Percentiles rank a stretch among this genome's conserved stretches.
Conservation (phyloP, 192 early-diverging fungal species). For the Umbelopsis sp. region DNA sequence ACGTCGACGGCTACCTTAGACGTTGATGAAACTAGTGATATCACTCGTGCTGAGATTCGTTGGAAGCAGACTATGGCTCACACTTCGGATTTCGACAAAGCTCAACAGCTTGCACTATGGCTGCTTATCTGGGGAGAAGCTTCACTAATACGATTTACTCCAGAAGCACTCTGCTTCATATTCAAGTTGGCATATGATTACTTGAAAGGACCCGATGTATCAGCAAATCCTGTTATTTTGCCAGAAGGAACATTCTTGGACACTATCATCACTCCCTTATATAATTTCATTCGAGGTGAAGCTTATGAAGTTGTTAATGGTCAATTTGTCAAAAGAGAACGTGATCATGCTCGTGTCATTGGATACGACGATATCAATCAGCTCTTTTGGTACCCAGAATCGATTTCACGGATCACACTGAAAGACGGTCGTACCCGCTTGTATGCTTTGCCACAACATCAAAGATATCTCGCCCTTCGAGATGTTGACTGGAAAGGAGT, state of each 20-base stretch:
- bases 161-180: slow-evolving; percentile 79
- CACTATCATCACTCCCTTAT: slow-evolving; percentile 71
- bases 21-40: slow-evolving; percentile 8
- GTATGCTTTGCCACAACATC: slow-evolving; percentile 61
- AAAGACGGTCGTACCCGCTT: slow-evolving; percentile 59
- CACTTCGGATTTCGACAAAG: slow-evolving; percentile 70
- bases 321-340: slow-evolving; percentile 72
- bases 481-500: slow-evolving; percentile 72
- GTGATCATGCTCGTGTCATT: slow-evolving; percentile 74
- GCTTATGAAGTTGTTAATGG: slow-evolving; percentile 62
- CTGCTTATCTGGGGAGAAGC: slow-evolving; percentile 83
- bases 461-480: slow-evolving; percentile 65
- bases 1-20: slow-evolving; percentile 27
- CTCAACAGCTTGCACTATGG: slow-evolving; percentile 75
- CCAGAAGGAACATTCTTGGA: slow-evolving; percentile 73
- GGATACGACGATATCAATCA: slow-evolving; percentile 89
- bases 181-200: slow-evolving; percentile 76
- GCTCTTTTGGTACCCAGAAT: slow-evolving; percentile 78
- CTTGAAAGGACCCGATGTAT: slow-evolving; percentile 46
- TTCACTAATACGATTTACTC: slow-evolving; percentile 69
- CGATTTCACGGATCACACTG: slow-evolving; percentile 57
- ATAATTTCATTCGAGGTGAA: slow-evolving; percentile 75
- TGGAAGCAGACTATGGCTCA: slow-evolving; percentile 75
- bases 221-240: slow-evolving; percentile 52
- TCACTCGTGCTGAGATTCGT: slow-evolving; percentile 50